Evolutionary conservation across 2,329 filamentous ascomycete species (phyloP).

Genomic region (Talaromyces piceae): DNA sequence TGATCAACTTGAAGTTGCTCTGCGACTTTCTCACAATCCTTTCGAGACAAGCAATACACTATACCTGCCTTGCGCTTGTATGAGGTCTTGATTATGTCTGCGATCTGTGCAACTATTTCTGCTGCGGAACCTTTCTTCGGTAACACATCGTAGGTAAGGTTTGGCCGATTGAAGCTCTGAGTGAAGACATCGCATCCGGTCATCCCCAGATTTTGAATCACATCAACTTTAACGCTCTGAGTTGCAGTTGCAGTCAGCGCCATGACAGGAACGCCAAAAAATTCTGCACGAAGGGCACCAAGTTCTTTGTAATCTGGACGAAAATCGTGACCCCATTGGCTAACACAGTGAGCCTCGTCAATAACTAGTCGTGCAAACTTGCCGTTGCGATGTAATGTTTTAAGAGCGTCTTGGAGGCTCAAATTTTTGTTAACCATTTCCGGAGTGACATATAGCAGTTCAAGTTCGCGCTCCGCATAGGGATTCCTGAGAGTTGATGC

Average conservation of each 20-base stretch:
- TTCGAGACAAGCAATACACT: slow-evolving; percentile 83
- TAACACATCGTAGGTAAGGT: slow-evolving; percentile 80
- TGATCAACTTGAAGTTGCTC: slow-evolving; percentile 53
- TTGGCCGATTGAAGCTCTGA: slow-evolving; percentile 96
- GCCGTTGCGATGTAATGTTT: slow-evolving; percentile 58
- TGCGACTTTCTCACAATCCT: slow-evolving; percentile 74
- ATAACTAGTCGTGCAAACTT: slow-evolving; percentile 88
- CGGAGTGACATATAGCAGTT: slow-evolving; percentile 89
- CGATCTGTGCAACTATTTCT: slow-evolving; percentile 47
- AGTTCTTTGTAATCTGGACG: slow-evolving; percentile 89
- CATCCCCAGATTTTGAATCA: slow-evolving; percentile 86
- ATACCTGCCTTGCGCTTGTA: slow-evolving; percentile 75
- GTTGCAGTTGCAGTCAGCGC: slow-evolving; percentile 94
- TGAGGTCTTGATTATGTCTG: slow-evolving; percentile 55
- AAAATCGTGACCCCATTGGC: slow-evolving; percentile 98
- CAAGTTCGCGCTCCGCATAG: slow-evolving; percentile 67
- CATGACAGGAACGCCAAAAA: slow-evolving; percentile 79
- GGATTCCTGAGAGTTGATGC: slow-evolving; percentile 55
- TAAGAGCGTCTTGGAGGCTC: slow-evolving; percentile 58
- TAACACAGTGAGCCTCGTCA: slow-evolving; percentile 98
- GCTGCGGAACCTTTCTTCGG: slow-evolving; percentile 56
- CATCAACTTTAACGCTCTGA: slow-evolving; percentile 82
- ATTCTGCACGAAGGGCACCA: slow-evolving; percentile 63
- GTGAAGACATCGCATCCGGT: slow-evolving; percentile 68
- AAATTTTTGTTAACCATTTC: slow-evolving; percentile 89